Percentiles rank a stretch among this genome's conserved stretches.
These are phyloP conservation scores for Blastomyces silverae DNA, from an alignment of 2,329 filamentous ascomycete genomes.

Conservation along the genomic window DNA sequence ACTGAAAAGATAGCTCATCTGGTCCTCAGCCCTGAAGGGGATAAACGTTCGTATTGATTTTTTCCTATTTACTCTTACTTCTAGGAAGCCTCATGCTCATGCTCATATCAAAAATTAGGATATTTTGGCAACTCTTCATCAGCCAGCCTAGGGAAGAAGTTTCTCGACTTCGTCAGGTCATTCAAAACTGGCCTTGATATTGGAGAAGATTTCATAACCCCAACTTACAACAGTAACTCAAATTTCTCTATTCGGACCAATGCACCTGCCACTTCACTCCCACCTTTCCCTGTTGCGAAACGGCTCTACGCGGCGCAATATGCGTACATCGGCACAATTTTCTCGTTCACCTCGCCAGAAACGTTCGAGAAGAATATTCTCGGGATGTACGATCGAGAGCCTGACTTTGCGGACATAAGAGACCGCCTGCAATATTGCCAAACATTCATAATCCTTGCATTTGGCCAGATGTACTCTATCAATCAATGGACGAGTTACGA, in stretches of 20 bases:
- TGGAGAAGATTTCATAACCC: constrained; percentile 15
- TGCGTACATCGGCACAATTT: constrained; percentile 53
- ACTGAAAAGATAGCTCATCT: constrained; percentile 15
- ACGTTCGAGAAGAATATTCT: constrained; percentile 44
- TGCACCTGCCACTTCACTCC: constrained; percentile 36
- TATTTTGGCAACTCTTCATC: constrained; percentile 27
- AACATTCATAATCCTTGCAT: constrained; percentile 48
- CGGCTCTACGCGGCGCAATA: constrained; percentile 49
- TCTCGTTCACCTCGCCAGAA: constrained; percentile 46
- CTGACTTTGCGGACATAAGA: constrained; percentile 41
- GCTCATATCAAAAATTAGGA: constrained; percentile 18
- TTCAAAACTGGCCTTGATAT: constrained; percentile 15
- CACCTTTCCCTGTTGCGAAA: constrained; percentile 47
- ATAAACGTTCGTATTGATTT: constrained; percentile 9
- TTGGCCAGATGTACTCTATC: constrained; percentile 52
- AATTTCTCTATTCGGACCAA: constrained; percentile 13
- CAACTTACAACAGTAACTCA: constrained; percentile 12
- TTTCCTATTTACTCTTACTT: background rate
- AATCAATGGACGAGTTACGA: constrained; percentile 51
- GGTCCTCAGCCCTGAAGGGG: constrained; percentile 13
- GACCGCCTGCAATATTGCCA: constrained; percentile 49
- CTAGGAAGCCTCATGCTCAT: background rate
- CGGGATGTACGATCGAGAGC: constrained; percentile 41
- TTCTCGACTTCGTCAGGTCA: constrained; percentile 24
- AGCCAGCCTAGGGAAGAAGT: constrained; percentile 23